These are phyloP conservation scores for Leccinellum albellum DNA, from an alignment of 768 basidiomycete genomes.

Conservation along the genomic window DNA sequence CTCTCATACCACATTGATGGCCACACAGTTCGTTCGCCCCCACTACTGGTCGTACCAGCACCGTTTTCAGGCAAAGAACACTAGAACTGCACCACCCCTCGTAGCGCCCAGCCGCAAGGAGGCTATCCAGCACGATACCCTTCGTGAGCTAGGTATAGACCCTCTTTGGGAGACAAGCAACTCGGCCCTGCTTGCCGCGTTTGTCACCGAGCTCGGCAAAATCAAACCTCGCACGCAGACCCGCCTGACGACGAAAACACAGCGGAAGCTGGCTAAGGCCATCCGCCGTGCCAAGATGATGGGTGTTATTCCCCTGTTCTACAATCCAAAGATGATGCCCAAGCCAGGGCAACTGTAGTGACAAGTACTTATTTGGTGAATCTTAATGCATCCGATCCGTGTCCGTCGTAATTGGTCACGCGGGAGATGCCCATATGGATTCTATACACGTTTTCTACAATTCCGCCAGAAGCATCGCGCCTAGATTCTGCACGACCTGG, in stretches of 20 bases:
- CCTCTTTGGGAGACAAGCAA: conserved; percentile 70
- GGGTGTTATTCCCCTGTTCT: conserved; percentile 69
- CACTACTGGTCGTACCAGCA: conserved; percentile 40
- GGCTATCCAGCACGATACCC: conserved; percentile 59
- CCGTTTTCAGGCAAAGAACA: conserved; percentile 26
- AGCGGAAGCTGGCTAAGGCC: conserved; percentile 77
- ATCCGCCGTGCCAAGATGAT: conserved; percentile 88
- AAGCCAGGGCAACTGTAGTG: conserved; percentile 14
- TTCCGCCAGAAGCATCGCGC: conserved; percentile 92
- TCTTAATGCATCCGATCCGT: conserved; percentile 6
- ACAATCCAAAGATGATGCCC: conserved; percentile 27
- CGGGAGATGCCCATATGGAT: not conserved
- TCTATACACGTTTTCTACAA: conserved; percentile 42
- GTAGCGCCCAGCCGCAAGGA: conserved; percentile 55
- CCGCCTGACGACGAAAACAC: conserved; percentile 70
- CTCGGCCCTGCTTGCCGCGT: conserved; percentile 51
- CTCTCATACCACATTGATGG: not conserved
- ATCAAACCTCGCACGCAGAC: conserved; percentile 69
- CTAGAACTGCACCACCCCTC: conserved; percentile 30
- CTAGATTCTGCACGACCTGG: conserved; percentile 93
- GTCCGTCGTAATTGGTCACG: conserved; percentile 7
- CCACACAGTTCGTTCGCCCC: conserved; percentile 45
- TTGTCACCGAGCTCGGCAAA: conserved; percentile 75
- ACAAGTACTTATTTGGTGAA: not conserved
- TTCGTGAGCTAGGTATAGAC: conserved; percentile 68